Percentiles rank a stretch among this genome's conserved stretches.
Conservation (phyloP, 371 early-diverging fungal species). For the Syncephalastrum contaminatum region DNA sequence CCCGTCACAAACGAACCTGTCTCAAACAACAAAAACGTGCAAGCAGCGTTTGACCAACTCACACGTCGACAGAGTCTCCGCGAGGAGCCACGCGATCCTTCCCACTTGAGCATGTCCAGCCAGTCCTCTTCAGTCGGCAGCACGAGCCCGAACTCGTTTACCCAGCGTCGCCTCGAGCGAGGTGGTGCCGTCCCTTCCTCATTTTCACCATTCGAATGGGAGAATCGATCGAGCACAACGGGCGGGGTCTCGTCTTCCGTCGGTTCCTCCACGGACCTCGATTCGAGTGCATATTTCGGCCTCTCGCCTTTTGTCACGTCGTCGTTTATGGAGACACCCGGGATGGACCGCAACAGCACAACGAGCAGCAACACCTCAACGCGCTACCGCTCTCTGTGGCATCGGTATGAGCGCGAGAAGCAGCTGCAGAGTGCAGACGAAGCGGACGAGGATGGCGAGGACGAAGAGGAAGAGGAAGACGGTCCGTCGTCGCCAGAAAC, state of each 20-base stretch:
- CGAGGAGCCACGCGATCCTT: not conserved
- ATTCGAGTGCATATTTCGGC: slow-evolving; percentile 40
- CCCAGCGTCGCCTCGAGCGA: slow-evolving; percentile 39
- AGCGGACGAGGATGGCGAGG: slow-evolving; percentile 6
- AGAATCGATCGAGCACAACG: slow-evolving; percentile 11
- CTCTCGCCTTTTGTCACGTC: slow-evolving; percentile 47
- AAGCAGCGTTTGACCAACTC: slow-evolving; percentile 21
- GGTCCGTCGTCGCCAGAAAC: slow-evolving; percentile 4
- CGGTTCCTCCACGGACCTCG: slow-evolving; percentile 28
- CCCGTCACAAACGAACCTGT: slow-evolving; percentile 1
- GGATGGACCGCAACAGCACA: not conserved
- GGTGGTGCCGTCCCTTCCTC: slow-evolving; percentile 43
- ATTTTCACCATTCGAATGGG: slow-evolving; percentile 23
- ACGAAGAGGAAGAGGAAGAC: slow-evolving; percentile 23
- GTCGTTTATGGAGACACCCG: slow-evolving; percentile 29
- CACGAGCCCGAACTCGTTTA: slow-evolving; percentile 27
- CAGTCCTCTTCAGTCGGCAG: not conserved
- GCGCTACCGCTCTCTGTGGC: slow-evolving; percentile 29
- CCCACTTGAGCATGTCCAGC: no score
- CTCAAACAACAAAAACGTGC: slow-evolving; percentile 19
- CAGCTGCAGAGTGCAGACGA: slow-evolving; percentile 4
- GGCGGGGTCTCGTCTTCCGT: slow-evolving; percentile 22
- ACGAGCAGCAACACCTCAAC: slow-evolving; percentile 1
- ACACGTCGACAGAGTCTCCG: slow-evolving; percentile 12
- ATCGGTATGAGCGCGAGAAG: slow-evolving; percentile 37